These are phyloP conservation scores for Volvox reticuliferus DNA, from an alignment of 139 green algal genomes.

Conservation along the genomic window DNA sequence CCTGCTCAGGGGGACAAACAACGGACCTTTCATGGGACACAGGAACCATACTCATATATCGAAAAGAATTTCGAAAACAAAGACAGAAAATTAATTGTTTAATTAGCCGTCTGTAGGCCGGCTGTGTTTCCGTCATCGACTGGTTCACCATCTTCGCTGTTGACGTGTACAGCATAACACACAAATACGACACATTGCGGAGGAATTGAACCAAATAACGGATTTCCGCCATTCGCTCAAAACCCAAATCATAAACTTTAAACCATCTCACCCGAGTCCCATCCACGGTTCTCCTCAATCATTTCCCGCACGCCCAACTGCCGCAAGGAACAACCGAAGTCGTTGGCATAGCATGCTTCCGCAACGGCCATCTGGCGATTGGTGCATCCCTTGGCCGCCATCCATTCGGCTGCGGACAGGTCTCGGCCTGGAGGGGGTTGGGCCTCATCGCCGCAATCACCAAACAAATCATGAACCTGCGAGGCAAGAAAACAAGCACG, in stretches of 20 bases:
- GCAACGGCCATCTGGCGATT: slow-evolving; percentile 66
- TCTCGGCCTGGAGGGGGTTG: slow-evolving; percentile 62
- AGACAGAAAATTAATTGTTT: too few relatives aligned
- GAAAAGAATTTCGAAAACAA: too few relatives aligned
- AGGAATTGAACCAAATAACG: too few relatives aligned
- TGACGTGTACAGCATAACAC: too few relatives aligned
- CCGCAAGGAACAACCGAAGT: slow-evolving; percentile 80
- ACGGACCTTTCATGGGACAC: too few relatives aligned
- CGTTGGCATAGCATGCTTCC: slow-evolving; percentile 89
- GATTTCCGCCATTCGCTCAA: too few relatives aligned
- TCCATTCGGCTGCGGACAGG: slow-evolving; percentile 69
- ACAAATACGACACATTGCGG: too few relatives aligned
- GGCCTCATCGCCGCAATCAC: slow-evolving; percentile 56
- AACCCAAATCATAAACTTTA: too few relatives aligned
- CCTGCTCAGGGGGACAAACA: slow-evolving; percentile 40
- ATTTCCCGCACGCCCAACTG: slow-evolving; percentile 84
- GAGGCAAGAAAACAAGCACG: not conserved
- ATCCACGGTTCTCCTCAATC: slow-evolving; percentile 79
- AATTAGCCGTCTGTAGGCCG: too few relatives aligned
- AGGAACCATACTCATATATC: too few relatives aligned
- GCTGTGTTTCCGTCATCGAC: too few relatives aligned
- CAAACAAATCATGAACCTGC: slow-evolving; percentile 76
- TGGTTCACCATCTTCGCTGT: too few relatives aligned
- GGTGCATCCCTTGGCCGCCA: slow-evolving; percentile 62
- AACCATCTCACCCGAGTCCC: slow-evolving; percentile 61